Conservation (phyloP, 371 early-diverging fungal genomes). For the Rhizomucor miehei region DNA sequence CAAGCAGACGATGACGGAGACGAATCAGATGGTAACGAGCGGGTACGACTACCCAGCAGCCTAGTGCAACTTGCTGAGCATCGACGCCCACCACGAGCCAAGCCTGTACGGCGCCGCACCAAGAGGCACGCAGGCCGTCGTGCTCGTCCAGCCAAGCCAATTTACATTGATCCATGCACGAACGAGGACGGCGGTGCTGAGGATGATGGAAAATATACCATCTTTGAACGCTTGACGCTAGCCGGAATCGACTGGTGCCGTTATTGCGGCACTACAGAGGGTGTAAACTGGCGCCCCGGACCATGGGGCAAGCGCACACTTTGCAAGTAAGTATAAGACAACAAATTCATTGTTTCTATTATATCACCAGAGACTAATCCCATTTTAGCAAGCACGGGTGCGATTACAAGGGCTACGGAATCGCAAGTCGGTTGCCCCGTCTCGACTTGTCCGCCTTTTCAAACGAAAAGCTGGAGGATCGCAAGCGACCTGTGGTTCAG, state of each 20-base stretch:
- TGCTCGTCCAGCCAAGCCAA: slow-evolving; percentile 2
- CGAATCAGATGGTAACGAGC: no score
- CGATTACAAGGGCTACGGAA: slow-evolving; percentile 42
- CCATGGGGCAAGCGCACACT: slow-evolving; percentile 79
- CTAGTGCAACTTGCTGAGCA: background rate
- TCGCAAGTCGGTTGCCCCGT: slow-evolving; percentile 34
- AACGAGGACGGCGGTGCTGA: slow-evolving; percentile 4
- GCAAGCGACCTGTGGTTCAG: slow-evolving; percentile 33
- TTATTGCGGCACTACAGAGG: slow-evolving; percentile 75
- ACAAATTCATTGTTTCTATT: background rate
- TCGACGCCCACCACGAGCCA: slow-evolving; percentile 1
- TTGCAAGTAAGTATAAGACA: slow-evolving; percentile 57
- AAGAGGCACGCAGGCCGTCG: slow-evolving; percentile 9
- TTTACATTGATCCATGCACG: slow-evolving; percentile 1
- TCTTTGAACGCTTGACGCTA: slow-evolving; percentile 44
- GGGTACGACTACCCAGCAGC: background rate
- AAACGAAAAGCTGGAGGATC: slow-evolving; percentile 27
- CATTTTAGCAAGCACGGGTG: slow-evolving; percentile 39
- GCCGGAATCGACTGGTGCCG: slow-evolving; percentile 67
- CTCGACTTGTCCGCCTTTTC: slow-evolving; percentile 32
- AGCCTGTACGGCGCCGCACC: slow-evolving; percentile 13
- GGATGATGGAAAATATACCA: slow-evolving; percentile 10
- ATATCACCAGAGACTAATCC: background rate
- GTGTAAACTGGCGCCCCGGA: slow-evolving; percentile 75
- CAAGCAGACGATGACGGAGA: background rate